Conservation (phyloP, 225 moss, liverwort and hornwort species). For the Polytrichum formosum region DNA sequence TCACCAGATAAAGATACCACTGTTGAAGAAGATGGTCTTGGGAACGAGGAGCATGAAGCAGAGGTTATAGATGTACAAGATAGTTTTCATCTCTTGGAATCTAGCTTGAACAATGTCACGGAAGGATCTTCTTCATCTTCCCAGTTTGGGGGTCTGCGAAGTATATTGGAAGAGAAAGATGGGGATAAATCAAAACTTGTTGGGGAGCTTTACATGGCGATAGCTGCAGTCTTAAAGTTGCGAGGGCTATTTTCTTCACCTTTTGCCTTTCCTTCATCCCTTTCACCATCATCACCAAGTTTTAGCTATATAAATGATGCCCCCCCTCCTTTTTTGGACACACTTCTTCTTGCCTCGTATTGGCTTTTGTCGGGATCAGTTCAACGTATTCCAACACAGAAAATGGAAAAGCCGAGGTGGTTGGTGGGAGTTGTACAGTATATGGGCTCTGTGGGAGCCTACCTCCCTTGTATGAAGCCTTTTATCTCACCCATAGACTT, state of each 20-base stretch:
- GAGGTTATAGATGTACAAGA: slow-evolving; percentile 17
- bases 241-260: slow-evolving; percentile 59
- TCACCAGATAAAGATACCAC: slow-evolving; percentile 30
- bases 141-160: slow-evolving; percentile 35
- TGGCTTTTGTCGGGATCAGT: slow-evolving; percentile 68
- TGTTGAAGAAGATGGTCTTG: slow-evolving; percentile 19
- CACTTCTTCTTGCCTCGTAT: slow-evolving; percentile 68
- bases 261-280: slow-evolving; percentile 23
- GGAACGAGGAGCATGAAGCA: slow-evolving; percentile 26
- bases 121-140: slow-evolving; percentile 18
- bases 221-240: slow-evolving; percentile 64
- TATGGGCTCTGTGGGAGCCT: slow-evolving; percentile 63
- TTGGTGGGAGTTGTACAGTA: slow-evolving; percentile 79
- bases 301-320: slow-evolving; percentile 22
- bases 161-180: slow-evolving; percentile 38
- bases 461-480: slow-evolving; percentile 67
- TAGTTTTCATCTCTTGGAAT: slow-evolving; percentile 19
- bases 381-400: slow-evolving; percentile 34
- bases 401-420: slow-evolving; percentile 45
- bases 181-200: slow-evolving; percentile 54
- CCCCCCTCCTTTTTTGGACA: slow-evolving; percentile 38
- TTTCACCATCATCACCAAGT: slow-evolving; percentile 8
- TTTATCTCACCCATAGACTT: slow-evolving; percentile 60
- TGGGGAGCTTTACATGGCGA: slow-evolving; percentile 81
- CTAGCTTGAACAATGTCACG: neutral